These are phyloP conservation scores for Prinsepia uniflora DNA, from an alignment of 306 rosid genomes.

Conservation along the genomic window DNA sequence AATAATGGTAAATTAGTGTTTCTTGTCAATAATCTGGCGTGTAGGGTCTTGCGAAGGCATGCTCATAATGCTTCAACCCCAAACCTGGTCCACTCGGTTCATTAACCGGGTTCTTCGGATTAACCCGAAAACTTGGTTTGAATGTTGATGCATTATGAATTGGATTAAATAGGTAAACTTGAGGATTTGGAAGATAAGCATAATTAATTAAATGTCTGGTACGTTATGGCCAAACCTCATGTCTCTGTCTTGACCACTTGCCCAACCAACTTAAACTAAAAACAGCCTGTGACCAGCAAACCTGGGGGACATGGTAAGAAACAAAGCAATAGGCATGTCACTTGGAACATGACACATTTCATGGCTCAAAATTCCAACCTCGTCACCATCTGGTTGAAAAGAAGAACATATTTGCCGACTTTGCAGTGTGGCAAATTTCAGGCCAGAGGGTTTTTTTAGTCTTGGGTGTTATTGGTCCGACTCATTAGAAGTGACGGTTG, in stretches of 20 bases:
- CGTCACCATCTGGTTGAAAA: conserved; percentile 1
- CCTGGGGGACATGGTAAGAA: conserved; percentile 13
- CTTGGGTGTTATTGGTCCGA: too few species aligned
- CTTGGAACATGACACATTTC: not conserved
- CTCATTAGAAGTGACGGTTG: too few species aligned
- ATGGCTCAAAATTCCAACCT: not conserved
- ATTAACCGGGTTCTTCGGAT: not conserved
- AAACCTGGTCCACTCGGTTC: not conserved
- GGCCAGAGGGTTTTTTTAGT: not conserved
- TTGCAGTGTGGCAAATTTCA: conserved; percentile 16
- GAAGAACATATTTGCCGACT: not conserved
- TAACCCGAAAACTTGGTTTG: conserved; percentile 3
- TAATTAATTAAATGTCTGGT: conserved; percentile 8
- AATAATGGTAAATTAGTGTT: too few species aligned
- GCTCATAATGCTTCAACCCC: not conserved
- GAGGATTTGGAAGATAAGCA: conserved; percentile 27
- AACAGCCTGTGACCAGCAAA: conserved; percentile 21
- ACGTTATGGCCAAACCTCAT: conserved; percentile 19
- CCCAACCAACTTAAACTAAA: conserved; percentile 7
- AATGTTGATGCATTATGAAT: conserved; percentile 6
- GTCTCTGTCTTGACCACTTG: conserved; percentile 14
- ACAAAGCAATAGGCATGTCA: not conserved
- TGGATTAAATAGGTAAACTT: conserved; percentile 11
- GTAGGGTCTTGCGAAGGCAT: not conserved
- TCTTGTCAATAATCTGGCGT: not conserved